These are phyloP conservation scores for Ogataea haglerorum DNA, from an alignment of 805 yeast species.

Conservation along the genomic window DNA sequence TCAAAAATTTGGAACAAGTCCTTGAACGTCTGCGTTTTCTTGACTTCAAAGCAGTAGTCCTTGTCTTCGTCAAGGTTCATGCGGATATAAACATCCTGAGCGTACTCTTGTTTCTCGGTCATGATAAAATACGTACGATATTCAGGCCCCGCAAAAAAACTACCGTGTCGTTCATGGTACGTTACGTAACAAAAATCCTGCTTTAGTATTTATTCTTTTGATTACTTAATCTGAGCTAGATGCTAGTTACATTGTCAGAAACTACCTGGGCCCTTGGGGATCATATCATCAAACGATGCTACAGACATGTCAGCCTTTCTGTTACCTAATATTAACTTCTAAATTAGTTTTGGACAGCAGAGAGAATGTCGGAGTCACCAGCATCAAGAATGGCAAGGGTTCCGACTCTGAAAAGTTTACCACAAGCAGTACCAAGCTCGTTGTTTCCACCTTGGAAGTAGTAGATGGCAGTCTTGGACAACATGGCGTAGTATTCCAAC, in stretches of 20 bases:
- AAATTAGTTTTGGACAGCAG: slow-evolving; percentile 44
- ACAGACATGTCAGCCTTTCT: slow-evolving; percentile 5
- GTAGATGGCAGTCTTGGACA: slow-evolving; percentile 94
- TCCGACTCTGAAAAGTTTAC: slow-evolving; percentile 99
- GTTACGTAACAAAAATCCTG: not conserved
- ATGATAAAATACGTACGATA: slow-evolving; percentile 2
- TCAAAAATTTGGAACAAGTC: slow-evolving; percentile 61
- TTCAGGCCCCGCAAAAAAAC: slow-evolving; percentile 8
- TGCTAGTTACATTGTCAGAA: too few relatives aligned
- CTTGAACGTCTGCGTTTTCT: slow-evolving; percentile 53
- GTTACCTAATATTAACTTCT: slow-evolving; percentile 5
- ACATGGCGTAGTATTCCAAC: slow-evolving; percentile 99
- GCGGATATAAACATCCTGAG: slow-evolving; percentile 61
- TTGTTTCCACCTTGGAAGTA: slow-evolving; percentile 99
- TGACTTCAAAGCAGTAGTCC: slow-evolving; percentile 86
- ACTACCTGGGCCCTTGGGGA: too few relatives aligned
- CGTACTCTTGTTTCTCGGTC: slow-evolving; percentile 7
- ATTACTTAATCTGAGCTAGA: too few relatives aligned
- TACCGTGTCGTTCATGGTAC: not conserved
- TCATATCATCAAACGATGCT: not conserved
- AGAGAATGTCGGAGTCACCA: slow-evolving; percentile 99
- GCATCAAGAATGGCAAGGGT: slow-evolving; percentile 93
- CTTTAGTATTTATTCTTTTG: not conserved
- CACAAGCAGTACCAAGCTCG: slow-evolving; percentile 99
- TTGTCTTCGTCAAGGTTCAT: slow-evolving; percentile 81